Percentiles rank a stretch among this genome's conserved stretches.
Evolutionary conservation across 73 alveolate species (phyloP).

Genomic region (Tetrahymena malaccensis): DNA sequence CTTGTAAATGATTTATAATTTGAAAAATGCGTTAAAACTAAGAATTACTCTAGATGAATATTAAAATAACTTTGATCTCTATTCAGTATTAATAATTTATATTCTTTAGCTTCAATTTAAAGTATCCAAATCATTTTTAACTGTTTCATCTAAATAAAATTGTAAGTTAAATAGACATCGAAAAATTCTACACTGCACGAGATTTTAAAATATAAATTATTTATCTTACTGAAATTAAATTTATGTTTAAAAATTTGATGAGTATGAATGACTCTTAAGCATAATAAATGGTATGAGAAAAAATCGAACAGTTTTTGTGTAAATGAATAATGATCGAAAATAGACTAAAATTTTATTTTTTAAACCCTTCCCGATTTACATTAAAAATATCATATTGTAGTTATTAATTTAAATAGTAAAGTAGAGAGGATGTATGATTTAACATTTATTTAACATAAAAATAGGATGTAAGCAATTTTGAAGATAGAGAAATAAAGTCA

Average conservation of each 20-base stretch:
- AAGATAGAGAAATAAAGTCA: not conserved
- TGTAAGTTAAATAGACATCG: not conserved
- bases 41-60: not conserved
- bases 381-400: not conserved
- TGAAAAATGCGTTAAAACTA: not conserved
- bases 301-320: not conserved
- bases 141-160: too few species aligned
- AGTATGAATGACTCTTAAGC: too few species aligned
- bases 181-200: not conserved
- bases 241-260: too few species aligned
- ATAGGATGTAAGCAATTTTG: not conserved
- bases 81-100: not conserved
- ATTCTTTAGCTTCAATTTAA: too few species aligned
- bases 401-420: too few species aligned
- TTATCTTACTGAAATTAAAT: not conserved
- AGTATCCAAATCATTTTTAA: too few species aligned
- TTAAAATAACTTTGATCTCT: not conserved
- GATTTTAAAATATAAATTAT: not conserved
- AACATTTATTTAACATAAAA: not conserved
- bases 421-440: not conserved
- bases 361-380: too few species aligned
- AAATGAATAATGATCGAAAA: not conserved
- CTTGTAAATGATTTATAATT: not conserved
- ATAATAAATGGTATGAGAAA: too few species aligned
- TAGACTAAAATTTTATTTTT: not conserved